These are phyloP conservation scores for Aspergillus olivimuriae DNA, from an alignment of 495 filamentous ascomycete species.

Conservation along the genomic window DNA sequence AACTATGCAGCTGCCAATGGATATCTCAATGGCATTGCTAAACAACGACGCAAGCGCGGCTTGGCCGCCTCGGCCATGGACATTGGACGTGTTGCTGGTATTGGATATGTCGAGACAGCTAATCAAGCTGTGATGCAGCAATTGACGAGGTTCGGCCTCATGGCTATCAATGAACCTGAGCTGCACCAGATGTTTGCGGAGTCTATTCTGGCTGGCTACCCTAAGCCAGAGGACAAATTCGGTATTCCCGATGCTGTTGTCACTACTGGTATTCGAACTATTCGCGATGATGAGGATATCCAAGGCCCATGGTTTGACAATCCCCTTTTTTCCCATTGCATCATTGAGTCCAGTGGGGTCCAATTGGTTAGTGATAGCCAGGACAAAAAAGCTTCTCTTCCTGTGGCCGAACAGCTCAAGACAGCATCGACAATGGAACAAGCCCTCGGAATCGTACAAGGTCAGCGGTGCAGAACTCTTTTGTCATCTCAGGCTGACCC, in stretches of 20 bases:
- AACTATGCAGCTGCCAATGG: conserved; percentile 55
- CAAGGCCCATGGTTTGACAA: not conserved
- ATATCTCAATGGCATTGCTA: conserved; percentile 25
- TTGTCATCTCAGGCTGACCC: not conserved
- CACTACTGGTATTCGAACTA: too few relatives aligned
- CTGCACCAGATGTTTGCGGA: not conserved
- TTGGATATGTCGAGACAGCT: not conserved
- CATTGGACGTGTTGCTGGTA: conserved; percentile 2
- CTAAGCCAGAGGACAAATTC: not conserved
- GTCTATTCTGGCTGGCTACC: not conserved
- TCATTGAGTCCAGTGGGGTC: not conserved
- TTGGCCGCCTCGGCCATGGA: not conserved
- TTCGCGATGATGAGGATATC: not conserved
- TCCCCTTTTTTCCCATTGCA: not conserved
- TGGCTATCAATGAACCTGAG: not conserved
- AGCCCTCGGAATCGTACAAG: too few relatives aligned
- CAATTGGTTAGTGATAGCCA: not conserved
- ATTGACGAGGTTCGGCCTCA: not conserved
- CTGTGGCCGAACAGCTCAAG: not conserved
- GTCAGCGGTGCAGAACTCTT: not conserved
- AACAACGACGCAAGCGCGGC: not conserved
- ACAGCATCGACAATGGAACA: too few relatives aligned
- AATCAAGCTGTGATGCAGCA: not conserved
- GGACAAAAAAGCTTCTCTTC: not conserved
- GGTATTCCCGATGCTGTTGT: too few relatives aligned